Evolutionary conservation across 2,329 filamentous ascomycete species (phyloP).

Genomic region (Talaromyces sp.): DNA sequence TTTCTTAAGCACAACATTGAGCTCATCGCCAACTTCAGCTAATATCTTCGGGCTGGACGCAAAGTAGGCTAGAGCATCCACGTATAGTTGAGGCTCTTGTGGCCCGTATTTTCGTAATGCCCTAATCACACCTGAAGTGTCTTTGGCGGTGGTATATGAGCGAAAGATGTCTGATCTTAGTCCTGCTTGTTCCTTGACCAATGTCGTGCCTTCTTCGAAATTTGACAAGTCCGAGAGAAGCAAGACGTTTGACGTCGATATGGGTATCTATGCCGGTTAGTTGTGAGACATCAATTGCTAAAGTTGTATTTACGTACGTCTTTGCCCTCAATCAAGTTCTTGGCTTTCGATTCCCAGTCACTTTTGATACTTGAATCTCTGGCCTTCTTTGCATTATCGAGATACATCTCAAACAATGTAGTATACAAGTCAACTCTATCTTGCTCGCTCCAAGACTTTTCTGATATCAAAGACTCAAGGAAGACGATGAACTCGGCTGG

Average conservation of each 20-base stretch:
- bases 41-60: constrained; percentile 79
- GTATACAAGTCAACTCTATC: constrained; percentile 87
- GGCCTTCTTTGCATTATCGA: constrained; percentile 78
- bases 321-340: constrained; percentile 77
- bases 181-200: constrained; percentile 91
- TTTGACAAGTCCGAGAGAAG: constrained; percentile 87
- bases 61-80: constrained; percentile 88
- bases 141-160: constrained; percentile 87
- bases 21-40: constrained; percentile 81
- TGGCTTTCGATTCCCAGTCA: constrained; percentile 87
- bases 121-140: constrained; percentile 85
- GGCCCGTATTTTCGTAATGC: constrained; percentile 88
- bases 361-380: constrained; percentile 64
- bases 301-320: constrained; percentile 49
- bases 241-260: constrained; percentile 92
- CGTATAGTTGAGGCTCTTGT: constrained; percentile 86
- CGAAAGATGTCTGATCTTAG: constrained; percentile 94
- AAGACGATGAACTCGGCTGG: constrained; percentile 88
- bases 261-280: constrained; percentile 54
- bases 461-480: constrained; percentile 78
- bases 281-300: not conserved
- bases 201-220: constrained; percentile 83
- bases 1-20: constrained; percentile 73
- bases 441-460: constrained; percentile 65
- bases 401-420: constrained; percentile 96